These are phyloP conservation scores for Leccinum subspadiceum DNA, from an alignment of 1,284 basidiomycete species.

Conservation along the genomic window DNA sequence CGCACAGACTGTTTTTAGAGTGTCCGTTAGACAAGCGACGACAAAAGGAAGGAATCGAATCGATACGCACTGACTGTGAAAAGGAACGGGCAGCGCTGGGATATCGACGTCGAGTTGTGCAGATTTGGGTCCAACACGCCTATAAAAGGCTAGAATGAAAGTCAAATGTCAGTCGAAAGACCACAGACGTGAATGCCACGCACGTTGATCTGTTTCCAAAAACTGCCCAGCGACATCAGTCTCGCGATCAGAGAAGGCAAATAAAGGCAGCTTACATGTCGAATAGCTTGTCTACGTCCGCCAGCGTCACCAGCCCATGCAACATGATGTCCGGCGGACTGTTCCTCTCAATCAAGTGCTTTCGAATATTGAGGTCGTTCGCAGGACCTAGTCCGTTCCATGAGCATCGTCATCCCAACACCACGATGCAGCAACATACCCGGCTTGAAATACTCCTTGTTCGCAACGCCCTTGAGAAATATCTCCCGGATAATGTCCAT, in stretches of 20 bases:
- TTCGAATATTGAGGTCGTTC: constrained; percentile 64
- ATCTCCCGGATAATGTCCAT: constrained; percentile 33
- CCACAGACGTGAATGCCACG: constrained; percentile 22
- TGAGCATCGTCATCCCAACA: neutral
- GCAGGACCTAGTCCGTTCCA: constrained; percentile 52
- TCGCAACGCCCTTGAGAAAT: constrained; percentile 57
- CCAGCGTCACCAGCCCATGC: constrained; percentile 74
- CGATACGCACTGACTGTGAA: constrained; percentile 73
- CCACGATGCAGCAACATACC: constrained; percentile 39
- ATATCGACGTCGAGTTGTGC: constrained; percentile 71
- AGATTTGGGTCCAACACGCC: constrained; percentile 70
- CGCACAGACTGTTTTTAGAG: constrained; percentile 57
- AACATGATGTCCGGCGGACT: constrained; percentile 81
- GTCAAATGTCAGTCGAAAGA: neutral
- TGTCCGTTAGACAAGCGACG: neutral
- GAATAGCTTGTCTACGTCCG: constrained; percentile 81
- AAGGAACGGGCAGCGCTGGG: constrained; percentile 75
- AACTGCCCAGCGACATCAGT: constrained; percentile 40
- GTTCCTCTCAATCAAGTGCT: constrained; percentile 74
- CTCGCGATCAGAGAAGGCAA: neutral
- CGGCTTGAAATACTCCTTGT: constrained; percentile 78
- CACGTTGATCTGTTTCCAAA: constrained; percentile 70
- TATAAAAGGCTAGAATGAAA: constrained; percentile 58
- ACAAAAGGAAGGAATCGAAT: neutral
- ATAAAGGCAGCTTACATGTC: constrained; percentile 59